Base-by-base conservation (phyloP, 2,329 filamentous ascomycete genomes). In the Pseudophaeomoniella oleicola region DNA sequence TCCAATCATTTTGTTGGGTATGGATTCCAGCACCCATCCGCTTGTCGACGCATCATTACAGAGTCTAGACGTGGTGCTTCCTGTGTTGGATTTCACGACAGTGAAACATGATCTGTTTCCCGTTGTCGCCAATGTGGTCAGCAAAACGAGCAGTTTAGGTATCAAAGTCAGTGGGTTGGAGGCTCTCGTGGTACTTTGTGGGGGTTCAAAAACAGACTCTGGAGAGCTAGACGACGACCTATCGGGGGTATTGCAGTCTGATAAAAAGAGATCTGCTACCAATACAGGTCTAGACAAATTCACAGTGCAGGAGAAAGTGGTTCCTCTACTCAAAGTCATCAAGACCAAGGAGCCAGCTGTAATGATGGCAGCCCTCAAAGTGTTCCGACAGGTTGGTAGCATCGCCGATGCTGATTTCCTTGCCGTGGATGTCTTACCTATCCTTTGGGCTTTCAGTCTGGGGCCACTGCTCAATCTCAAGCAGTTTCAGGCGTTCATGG, bases 341-440 rank as follows among this genome's bases (percentile, higher is more conserved):
- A 96, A 94, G 59, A 98, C 90, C 0, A 96, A 94, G 54, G 90
- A 98, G 55, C 90, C 90, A 0, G 87, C 86, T 5, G 90, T 98
- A 6, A 96, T 96, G 83, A 81, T 96, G 67, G 87, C 88, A 4
- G 81, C 86, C 1, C 66, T 96, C 19, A 79, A 78, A 38, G 85
- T 94, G 1, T 76, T 96, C 45, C 75, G 73, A 35, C 81, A 94
- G 34, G 79, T 98, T 17, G 86, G 86, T 5, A 72, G 74, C 35
- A 69, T 80, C 14, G 87, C 81, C 3, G 90, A 96, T 52, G 73
- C 79, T 2, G 90, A 94, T 32, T 96, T 94, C 52, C 73, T 94
- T 15, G 90, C 90, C 10, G 77, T 90, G 62, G 88, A 96, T 38
- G 76, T 94, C 12, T 63, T 98, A 9, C 90, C 90, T 0, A 73